Evolutionary conservation across 1,284 basidiomycete species (phyloP).

Genomic region (Lentinus polychrous): DNA sequence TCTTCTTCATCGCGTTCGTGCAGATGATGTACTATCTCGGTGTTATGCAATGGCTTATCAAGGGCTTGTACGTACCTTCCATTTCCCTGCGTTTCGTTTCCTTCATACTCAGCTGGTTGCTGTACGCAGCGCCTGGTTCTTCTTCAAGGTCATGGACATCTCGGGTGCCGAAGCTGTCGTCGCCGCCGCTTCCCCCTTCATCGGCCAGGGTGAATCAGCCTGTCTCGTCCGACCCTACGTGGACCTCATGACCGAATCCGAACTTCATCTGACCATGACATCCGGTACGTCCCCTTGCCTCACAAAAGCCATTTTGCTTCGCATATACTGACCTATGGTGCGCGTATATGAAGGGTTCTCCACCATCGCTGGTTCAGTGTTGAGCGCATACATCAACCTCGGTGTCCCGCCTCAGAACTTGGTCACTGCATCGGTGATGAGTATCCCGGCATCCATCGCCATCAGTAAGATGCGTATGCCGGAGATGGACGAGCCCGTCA

Average conservation of each 20-base stretch:
- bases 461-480: constrained; percentile 85
- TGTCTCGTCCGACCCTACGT: constrained; percentile 84
- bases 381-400: constrained; percentile 77
- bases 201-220: constrained; percentile 84
- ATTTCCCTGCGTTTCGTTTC: constrained; percentile 3
- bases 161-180: constrained; percentile 91
- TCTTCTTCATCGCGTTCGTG: constrained; percentile 85
- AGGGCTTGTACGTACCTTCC: constrained; percentile 52
- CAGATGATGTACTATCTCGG: constrained; percentile 85
- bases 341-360: constrained; percentile 52
- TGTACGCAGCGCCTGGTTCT: constrained; percentile 72
- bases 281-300: constrained; percentile 47
- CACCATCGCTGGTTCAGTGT: constrained; percentile 86
- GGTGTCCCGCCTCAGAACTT: constrained; percentile 82
- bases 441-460: constrained; percentile 88
- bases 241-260: constrained; percentile 83
- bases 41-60: constrained; percentile 86
- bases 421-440: constrained; percentile 90
- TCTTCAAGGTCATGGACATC: constrained; percentile 83
- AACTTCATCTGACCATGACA: constrained; percentile 85
- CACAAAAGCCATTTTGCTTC: not conserved
- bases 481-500: constrained; percentile 80
- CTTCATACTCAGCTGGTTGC: constrained; percentile 7
- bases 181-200: constrained; percentile 86
- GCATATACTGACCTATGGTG: not conserved